phyloP scores from a whole-genome alignment of 1,139 yeast genomes.

The Geotrichum histeridarum region DNA sequence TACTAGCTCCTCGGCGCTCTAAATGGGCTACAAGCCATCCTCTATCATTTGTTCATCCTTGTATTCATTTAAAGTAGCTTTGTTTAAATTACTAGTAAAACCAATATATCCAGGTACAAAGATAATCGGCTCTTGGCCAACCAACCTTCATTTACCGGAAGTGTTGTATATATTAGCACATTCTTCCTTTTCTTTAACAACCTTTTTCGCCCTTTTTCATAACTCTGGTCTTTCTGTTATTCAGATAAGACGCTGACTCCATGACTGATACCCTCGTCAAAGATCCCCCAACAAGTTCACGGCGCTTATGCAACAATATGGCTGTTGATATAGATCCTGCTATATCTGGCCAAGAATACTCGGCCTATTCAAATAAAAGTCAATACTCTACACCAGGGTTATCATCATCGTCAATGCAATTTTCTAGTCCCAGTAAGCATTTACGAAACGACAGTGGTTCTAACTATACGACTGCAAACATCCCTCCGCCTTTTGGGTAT shows the following conservation, averaged over 20 bases:
- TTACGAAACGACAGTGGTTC: constrained; percentile 5
- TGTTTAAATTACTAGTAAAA: no score
- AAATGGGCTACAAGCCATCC: no score
- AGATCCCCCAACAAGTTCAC: background rate
- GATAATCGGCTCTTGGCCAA: no score
- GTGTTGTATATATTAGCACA: no score
- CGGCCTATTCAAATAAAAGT: background rate
- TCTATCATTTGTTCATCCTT: no score
- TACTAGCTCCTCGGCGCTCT: no score
- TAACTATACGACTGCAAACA: constrained; percentile 7
- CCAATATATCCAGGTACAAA: no score
- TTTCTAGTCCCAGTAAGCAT: background rate
- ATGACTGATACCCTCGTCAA: constrained; percentile 1
- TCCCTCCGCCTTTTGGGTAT: background rate
- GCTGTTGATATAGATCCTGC: constrained; percentile 14
- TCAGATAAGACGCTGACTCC: background rate
- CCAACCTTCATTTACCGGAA: no score
- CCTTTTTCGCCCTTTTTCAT: no score
- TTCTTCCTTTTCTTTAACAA: no score
- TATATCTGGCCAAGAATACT: constrained; percentile 10
- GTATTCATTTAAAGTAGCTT: no score
- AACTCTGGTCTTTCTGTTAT: background rate
- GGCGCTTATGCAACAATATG: background rate
- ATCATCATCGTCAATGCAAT: background rate
- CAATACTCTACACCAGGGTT: background rate